Conservation (phyloP, 139 green algal species). For the Trebouxia sp. region DNA sequence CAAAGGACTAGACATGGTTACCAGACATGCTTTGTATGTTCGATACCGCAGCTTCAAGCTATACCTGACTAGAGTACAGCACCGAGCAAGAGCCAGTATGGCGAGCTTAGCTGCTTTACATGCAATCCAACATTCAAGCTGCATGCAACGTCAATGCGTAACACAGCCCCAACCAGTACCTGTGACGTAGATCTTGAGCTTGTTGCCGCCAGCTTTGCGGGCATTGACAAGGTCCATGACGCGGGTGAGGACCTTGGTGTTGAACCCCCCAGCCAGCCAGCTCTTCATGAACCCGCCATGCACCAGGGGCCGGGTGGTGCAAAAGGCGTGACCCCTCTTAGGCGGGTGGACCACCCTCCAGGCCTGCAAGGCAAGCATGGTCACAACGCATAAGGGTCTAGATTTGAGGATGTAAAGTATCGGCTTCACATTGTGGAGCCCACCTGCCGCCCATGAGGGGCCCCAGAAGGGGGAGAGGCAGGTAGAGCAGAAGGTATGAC, state of each 20-base stretch:
- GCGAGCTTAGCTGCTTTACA: no score
- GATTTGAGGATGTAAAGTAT: neutral
- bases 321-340: neutral
- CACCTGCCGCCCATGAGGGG: no score
- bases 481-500: no score
- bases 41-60: no score
- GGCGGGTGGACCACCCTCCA: slow-evolving; percentile 33
- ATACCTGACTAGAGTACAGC: no score
- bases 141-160: no score
- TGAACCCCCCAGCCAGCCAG: slow-evolving; percentile 29
- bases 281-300: slow-evolving; percentile 32
- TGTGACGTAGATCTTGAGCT: slow-evolving; percentile 29
- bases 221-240: slow-evolving; percentile 24
- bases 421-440: no score
- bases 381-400: neutral
- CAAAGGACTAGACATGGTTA: no score
- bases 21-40: no score
- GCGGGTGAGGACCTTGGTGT: slow-evolving; percentile 8
- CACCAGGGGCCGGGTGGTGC: neutral
- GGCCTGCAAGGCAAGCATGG: neutral
- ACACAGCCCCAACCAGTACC: neutral
- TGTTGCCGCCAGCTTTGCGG: neutral
- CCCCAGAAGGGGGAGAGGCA: no score
- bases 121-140: no score
- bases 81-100: no score